Evolutionary conservation across 2,329 filamentous ascomycete species (phyloP).

Genomic region (Teratosphaeria viscida): DNA sequence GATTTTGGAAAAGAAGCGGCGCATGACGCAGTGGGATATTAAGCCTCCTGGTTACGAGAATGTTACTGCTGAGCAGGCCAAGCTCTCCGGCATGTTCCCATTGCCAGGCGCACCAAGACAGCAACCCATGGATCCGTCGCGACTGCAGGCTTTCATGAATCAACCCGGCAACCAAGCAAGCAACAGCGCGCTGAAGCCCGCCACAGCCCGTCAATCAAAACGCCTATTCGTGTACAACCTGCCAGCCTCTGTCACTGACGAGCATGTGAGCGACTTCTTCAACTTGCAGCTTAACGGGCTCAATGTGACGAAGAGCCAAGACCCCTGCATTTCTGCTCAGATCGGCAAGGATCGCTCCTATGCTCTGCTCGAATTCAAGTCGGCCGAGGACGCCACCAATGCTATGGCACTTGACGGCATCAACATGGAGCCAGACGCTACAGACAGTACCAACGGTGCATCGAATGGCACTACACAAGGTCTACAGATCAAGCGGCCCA

Average conservation of each 20-base stretch:
- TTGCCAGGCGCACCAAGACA: constrained; percentile 89
- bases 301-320: constrained; percentile 73
- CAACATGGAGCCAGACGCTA: constrained; percentile 62
- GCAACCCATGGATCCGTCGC: constrained; percentile 88
- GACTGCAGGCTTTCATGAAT: constrained; percentile 91
- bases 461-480: constrained; percentile 46
- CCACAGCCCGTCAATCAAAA: constrained; percentile 88
- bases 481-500: constrained; percentile 73
- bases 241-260: constrained; percentile 61
- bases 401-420: constrained; percentile 85
- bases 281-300: constrained; percentile 95
- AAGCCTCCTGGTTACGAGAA: constrained; percentile 97
- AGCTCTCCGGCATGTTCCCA: constrained; percentile 97
- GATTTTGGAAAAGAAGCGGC: constrained; percentile 75
- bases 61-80: constrained; percentile 95
- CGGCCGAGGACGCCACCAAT: constrained; percentile 76
- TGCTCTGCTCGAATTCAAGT: constrained; percentile 84
- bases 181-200: constrained; percentile 76
- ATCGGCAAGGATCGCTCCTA: constrained; percentile 70
- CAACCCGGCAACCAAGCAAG: constrained; percentile 64
- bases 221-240: constrained; percentile 82
- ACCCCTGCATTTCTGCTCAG: constrained; percentile 77
- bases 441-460: constrained; percentile 38
- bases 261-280: constrained; percentile 72
- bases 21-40: constrained; percentile 98